phyloP scores from a whole-genome alignment of 2,329 filamentous ascomycete genomes.

The Lecanicillium sp. region DNA sequence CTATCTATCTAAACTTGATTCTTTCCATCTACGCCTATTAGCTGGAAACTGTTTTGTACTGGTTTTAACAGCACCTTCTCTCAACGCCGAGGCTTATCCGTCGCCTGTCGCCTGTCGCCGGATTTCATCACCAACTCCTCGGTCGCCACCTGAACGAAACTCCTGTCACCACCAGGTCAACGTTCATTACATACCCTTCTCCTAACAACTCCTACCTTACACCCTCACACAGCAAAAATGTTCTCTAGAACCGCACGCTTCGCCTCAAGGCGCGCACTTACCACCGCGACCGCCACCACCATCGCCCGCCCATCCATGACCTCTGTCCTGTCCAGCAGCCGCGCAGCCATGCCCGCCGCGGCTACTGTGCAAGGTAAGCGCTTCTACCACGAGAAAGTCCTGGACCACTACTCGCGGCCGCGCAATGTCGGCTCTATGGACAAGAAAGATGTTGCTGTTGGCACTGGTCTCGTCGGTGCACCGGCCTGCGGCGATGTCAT shows the following conservation, averaged over 20 bases:
- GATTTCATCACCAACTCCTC: conserved; percentile 6
- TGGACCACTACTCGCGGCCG: conserved; percentile 43
- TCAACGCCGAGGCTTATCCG: neutral
- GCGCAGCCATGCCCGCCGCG: conserved; percentile 31
- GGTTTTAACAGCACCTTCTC: too few relatives aligned
- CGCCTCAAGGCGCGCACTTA: conserved; percentile 34
- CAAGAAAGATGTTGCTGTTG: conserved; percentile 75
- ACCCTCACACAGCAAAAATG: conserved; percentile 25
- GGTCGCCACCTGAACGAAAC: conserved; percentile 1
- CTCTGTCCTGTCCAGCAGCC: conserved; percentile 24
- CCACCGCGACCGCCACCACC: conserved; percentile 28
- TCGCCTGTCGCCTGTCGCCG: conserved; percentile 9
- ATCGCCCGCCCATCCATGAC: conserved; percentile 20
- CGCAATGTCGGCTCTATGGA: conserved; percentile 49
- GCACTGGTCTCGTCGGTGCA: conserved; percentile 83
- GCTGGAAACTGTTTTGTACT: too few relatives aligned
- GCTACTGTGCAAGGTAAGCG: conserved; percentile 32
- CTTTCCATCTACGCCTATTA: too few relatives aligned
- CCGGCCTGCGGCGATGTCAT: conserved; percentile 88
- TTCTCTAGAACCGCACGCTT: conserved; percentile 37
- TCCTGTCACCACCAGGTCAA: neutral
- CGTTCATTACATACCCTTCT: neutral
- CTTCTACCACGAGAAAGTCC: conserved; percentile 45
- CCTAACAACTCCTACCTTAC: neutral
- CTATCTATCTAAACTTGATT: too few relatives aligned